phyloP scores from a whole-genome alignment of 169 alveolate genomes.

The Eimeria praecox region DNA sequence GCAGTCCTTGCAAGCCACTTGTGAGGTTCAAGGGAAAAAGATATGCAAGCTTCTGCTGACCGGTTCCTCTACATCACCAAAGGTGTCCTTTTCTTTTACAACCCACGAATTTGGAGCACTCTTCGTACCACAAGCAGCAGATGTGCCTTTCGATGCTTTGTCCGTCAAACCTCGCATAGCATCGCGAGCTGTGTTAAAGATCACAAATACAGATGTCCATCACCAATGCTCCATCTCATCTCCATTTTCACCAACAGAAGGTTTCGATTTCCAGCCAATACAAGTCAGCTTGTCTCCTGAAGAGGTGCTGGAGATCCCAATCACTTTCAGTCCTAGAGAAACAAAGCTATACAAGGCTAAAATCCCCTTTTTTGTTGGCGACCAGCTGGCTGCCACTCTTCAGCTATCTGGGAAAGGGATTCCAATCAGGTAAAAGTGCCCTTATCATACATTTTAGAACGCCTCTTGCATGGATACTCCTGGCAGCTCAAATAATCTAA shows the following conservation, averaged over 20 bases:
- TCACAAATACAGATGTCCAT: constrained; percentile 93
- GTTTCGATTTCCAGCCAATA: constrained; percentile 86
- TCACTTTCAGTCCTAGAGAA: constrained; percentile 95
- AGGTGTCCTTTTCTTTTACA: constrained; percentile 91
- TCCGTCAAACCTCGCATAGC: constrained; percentile 47
- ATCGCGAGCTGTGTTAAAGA: constrained; percentile 86
- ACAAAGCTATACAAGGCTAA: constrained; percentile 90
- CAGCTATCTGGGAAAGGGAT: constrained; percentile 58
- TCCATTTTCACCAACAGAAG: constrained; percentile 89
- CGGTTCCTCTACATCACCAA: constrained; percentile 94
- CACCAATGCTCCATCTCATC: constrained; percentile 90
- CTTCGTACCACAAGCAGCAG: constrained; percentile 88
- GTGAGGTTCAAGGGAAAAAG: constrained; percentile 89
- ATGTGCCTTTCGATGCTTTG: constrained; percentile 22
- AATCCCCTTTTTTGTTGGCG: constrained; percentile 92
- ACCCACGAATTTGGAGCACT: constrained; percentile 95
- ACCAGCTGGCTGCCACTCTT: constrained; percentile 30
- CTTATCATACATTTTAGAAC: neutral
- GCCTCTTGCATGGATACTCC: neutral
- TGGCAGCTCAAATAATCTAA: neutral
- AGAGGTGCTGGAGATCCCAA: constrained; percentile 92
- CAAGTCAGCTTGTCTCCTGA: constrained; percentile 86
- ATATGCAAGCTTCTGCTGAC: constrained; percentile 89
- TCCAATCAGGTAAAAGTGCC: constrained; percentile 7
- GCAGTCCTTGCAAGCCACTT: constrained; percentile 52